A percentile compares a stretch with the other conserved stretches of the same genome.
These are phyloP conservation scores for Hypholoma sublateritium DNA, from an alignment of 768 basidiomycete species.

Conservation along the genomic window DNA sequence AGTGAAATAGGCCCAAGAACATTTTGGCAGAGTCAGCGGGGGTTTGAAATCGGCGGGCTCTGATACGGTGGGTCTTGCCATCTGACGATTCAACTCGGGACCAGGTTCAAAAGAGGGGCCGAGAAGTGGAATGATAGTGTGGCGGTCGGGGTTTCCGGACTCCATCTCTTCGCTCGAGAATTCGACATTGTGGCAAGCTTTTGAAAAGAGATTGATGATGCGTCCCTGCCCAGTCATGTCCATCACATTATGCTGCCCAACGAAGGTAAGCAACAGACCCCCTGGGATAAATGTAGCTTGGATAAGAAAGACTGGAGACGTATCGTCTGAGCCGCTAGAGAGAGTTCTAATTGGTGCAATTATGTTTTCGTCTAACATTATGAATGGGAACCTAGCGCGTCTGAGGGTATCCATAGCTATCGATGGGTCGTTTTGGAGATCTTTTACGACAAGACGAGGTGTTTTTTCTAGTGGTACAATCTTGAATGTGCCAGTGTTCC, in stretches of 20 bases:
- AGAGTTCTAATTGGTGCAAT: constrained; percentile 23
- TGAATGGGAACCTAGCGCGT: constrained; percentile 21
- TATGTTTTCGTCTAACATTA: constrained; percentile 24
- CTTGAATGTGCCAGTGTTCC: constrained; percentile 17
- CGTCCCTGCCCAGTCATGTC: constrained; percentile 27
- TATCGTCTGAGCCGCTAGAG: constrained; percentile 13
- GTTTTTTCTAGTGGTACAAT: constrained; percentile 14
- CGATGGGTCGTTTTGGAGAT: constrained; percentile 17
- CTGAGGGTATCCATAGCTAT: constrained; percentile 22
- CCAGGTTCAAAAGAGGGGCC: constrained; percentile 9
- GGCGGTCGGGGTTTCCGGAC: constrained; percentile 18
- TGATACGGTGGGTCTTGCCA: background rate
- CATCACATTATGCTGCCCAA: constrained; percentile 24
- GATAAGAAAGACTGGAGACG: constrained; percentile 23
- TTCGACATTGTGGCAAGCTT: constrained; percentile 20
- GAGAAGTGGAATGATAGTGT: constrained; percentile 17
- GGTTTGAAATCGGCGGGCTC: background rate
- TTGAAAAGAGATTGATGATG: constrained; percentile 22
- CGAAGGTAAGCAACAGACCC: constrained; percentile 25
- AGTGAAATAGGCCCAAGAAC: constrained; percentile 17
- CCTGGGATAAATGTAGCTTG: constrained; percentile 26
- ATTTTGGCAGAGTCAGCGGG: constrained; percentile 1
- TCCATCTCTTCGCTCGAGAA: constrained; percentile 21
- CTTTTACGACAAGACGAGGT: constrained; percentile 23
- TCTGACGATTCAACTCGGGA: constrained; percentile 4